Percentiles rank a stretch among this genome's conserved stretches.
Evolutionary conservation across 2,329 filamentous ascomycete species (phyloP).

Genomic region (Hirsutella minnesotensis): DNA sequence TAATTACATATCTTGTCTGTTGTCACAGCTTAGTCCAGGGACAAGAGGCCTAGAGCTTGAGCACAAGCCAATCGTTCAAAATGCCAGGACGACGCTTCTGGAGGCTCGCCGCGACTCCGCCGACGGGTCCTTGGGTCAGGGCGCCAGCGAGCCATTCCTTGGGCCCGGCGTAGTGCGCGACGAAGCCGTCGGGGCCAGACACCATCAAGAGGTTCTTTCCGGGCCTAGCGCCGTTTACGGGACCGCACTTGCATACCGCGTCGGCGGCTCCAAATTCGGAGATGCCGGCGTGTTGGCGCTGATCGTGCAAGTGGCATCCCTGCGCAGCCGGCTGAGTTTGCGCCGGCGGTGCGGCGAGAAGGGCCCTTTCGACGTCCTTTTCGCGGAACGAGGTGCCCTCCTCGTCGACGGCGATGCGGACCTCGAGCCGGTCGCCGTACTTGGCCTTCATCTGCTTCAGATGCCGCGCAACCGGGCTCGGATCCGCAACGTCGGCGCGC

Average conservation of each 20-base stretch:
- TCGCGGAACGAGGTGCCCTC: slow-evolving; percentile 57
- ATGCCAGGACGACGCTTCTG: slow-evolving; percentile 29
- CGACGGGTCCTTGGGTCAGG: slow-evolving; percentile 64
- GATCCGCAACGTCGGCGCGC: slow-evolving; percentile 9
- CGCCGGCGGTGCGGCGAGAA: slow-evolving; percentile 8
- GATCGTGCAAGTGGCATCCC: slow-evolving; percentile 18
- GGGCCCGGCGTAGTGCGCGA: slow-evolving; percentile 64
- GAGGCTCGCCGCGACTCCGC: slow-evolving; percentile 54
- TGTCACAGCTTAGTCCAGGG: too few relatives aligned
- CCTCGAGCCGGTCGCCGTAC: slow-evolving; percentile 43
- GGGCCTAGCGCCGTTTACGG: slow-evolving; percentile 10
- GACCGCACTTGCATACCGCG: slow-evolving; percentile 14
- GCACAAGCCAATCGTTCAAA: slow-evolving; percentile 34
- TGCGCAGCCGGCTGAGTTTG: slow-evolving; percentile 3
- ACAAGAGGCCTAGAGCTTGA: slow-evolving; percentile 32
- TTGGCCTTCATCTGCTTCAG: slow-evolving; percentile 48
- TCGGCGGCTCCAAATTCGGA: slow-evolving; percentile 19
- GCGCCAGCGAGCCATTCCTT: slow-evolving; percentile 64
- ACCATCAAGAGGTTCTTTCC: slow-evolving; percentile 64
- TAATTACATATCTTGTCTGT: too few relatives aligned
- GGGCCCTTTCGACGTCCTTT: slow-evolving; percentile 29
- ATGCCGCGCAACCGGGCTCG: slow-evolving; percentile 45
- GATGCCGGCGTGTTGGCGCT: slow-evolving; percentile 14
- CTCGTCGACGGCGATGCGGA: slow-evolving; percentile 75
- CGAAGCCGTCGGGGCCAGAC: slow-evolving; percentile 84